Percentiles rank a stretch among this genome's conserved stretches.
Conservation (phyloP, 768 basidiomycete species). For the Postia placenta region DNA sequence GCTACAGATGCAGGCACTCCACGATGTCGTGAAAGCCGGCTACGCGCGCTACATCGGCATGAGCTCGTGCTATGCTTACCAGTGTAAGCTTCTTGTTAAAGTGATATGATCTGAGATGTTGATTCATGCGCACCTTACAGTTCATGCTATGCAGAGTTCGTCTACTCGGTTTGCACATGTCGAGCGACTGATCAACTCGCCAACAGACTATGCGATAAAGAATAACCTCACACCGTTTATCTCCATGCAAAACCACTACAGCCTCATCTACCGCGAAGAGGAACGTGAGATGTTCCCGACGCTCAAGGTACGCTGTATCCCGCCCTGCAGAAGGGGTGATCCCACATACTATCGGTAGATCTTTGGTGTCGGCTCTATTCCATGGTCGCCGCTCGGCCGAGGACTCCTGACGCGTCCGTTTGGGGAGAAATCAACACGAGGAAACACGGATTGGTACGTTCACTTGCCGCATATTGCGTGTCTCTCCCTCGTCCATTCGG, state of each 20-base stretch:
- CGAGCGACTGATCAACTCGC: background rate
- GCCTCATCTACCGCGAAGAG: slow-evolving; percentile 53
- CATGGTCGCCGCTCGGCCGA: slow-evolving; percentile 32
- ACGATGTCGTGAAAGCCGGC: slow-evolving; percentile 40
- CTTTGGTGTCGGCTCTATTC: slow-evolving; percentile 28
- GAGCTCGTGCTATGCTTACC: slow-evolving; percentile 31
- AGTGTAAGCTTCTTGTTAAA: slow-evolving; percentile 20
- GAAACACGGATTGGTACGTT: slow-evolving; percentile 17
- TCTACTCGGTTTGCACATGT: background rate
- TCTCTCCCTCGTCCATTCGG: slow-evolving; percentile 22
- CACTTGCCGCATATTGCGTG: background rate
- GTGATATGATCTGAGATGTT: background rate
- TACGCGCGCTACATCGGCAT: slow-evolving; percentile 37
- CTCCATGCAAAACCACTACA: slow-evolving; percentile 62
- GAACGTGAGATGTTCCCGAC: slow-evolving; percentile 53
- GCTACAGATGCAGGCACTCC: slow-evolving; percentile 36
- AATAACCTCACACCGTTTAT: slow-evolving; percentile 46
- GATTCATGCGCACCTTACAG: slow-evolving; percentile 9
- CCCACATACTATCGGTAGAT: too few species aligned
- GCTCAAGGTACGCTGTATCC: slow-evolving; percentile 24
- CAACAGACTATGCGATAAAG: slow-evolving; percentile 31
- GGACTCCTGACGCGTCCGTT: slow-evolving; percentile 26
- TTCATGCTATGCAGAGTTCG: slow-evolving; percentile 28
- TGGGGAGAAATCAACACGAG: slow-evolving; percentile 17
- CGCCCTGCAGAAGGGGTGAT: too few species aligned